A percentile compares a stretch with the other conserved stretches of the same genome.
Evolutionary conservation across 805 yeast species (phyloP).

Genomic region (Ogataea minuta): DNA sequence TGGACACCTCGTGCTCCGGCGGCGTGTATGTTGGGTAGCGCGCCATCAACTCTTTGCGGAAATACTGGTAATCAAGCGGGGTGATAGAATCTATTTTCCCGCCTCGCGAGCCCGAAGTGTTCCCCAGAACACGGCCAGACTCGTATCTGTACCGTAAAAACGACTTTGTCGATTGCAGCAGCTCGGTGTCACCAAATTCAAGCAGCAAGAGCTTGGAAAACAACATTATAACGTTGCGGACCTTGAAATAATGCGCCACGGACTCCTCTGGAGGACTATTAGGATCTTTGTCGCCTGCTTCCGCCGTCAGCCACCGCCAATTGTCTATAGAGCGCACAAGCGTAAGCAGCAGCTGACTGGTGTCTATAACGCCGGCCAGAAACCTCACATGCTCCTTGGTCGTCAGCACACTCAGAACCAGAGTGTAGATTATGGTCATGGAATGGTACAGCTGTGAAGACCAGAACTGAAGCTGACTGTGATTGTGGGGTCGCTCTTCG

Average conservation of each 20-base stretch:
- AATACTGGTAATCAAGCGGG: constrained; percentile 82
- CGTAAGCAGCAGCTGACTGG: constrained; percentile 40
- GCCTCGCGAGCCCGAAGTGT: constrained; percentile 2
- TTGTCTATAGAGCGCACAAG: constrained; percentile 54
- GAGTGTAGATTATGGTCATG: constrained; percentile 29
- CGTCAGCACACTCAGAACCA: constrained; percentile 16
- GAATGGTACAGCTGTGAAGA: constrained; percentile 31
- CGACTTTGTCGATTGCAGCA: constrained; percentile 43
- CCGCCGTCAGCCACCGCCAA: constrained; percentile 57
- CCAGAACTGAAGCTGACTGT: constrained; percentile 13
- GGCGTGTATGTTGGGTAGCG: constrained; percentile 72
- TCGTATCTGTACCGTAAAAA: constrained; percentile 45
- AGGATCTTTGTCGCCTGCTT: constrained; percentile 22
- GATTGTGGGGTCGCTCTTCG: constrained; percentile 15
- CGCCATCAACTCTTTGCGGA: constrained; percentile 67
- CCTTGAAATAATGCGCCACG: constrained; percentile 36
- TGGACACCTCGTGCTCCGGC: constrained; percentile 47
- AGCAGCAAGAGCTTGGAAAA: constrained; percentile 53
- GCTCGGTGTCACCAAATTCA: constrained; percentile 58
- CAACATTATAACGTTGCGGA: constrained; percentile 55
- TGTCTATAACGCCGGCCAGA: constrained; percentile 14
- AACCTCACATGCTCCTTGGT: constrained; percentile 5
- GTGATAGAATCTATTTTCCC: constrained; percentile 45
- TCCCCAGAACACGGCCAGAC: constrained; percentile 4
- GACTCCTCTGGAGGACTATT: constrained; percentile 8